Conservation (phyloP, 495 filamentous ascomycete species). For the Podospora australis region DNA sequence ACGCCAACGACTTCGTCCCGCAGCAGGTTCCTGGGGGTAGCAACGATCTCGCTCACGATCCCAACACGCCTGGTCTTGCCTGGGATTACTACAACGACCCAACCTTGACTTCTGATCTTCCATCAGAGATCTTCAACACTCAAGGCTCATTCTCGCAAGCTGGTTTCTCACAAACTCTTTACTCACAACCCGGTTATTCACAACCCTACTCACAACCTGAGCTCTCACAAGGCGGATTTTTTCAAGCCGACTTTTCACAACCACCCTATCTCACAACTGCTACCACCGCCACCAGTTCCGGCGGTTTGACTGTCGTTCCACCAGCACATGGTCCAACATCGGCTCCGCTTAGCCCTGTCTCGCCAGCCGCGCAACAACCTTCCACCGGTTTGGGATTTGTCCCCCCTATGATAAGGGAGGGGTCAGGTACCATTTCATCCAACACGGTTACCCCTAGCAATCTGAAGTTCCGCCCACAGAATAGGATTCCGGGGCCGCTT, state of each 20-base stretch:
- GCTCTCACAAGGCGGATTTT: too few species aligned
- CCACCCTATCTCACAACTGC: too few species aligned
- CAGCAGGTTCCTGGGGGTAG: slow-evolving; percentile 7
- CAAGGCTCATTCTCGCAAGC: too few species aligned
- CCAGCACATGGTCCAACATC: slow-evolving; percentile 5
- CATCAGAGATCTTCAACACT: slow-evolving; percentile 3
- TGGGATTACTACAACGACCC: slow-evolving; percentile 30
- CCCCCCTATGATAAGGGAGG: slow-evolving; percentile 9
- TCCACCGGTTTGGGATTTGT: background rate
- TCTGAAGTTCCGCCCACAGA: slow-evolving; percentile 11
- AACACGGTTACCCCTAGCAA: slow-evolving; percentile 15
- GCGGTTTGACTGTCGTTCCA: slow-evolving; percentile 7
- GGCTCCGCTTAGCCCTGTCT: slow-evolving; percentile 11
- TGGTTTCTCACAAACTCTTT: too few species aligned
- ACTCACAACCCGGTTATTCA: too few species aligned
- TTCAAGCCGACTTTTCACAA: too few species aligned
- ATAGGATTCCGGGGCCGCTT: slow-evolving; percentile 9
- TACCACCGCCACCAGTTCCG: slow-evolving; percentile 1
- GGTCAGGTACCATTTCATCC: slow-evolving; percentile 15
- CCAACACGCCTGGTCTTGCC: slow-evolving; percentile 21
- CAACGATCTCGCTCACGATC: slow-evolving; percentile 21
- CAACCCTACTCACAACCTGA: too few species aligned
- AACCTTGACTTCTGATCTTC: slow-evolving; percentile 12
- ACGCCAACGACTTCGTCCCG: slow-evolving; percentile 3
- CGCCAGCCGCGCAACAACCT: slow-evolving; percentile 9